phyloP scores from a whole-genome alignment of 2,329 filamentous ascomycete species.

The Penicillium sp. region DNA sequence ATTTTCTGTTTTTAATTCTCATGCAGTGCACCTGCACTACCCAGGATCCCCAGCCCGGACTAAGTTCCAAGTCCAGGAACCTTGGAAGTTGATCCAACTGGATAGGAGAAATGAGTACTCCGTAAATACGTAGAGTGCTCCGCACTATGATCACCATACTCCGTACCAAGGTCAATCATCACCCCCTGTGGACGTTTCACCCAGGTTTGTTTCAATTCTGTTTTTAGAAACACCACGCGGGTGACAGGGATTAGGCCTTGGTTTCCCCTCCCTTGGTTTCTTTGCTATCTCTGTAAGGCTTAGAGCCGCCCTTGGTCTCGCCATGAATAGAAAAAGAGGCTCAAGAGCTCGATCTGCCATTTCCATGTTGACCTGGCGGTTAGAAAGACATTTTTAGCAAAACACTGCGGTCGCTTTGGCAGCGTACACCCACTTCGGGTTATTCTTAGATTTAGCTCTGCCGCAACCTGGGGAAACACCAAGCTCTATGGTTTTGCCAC shows the following conservation, averaged over 20 bases:
- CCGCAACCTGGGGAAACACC: not conserved
- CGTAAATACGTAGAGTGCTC: not conserved
- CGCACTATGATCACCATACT: not conserved
- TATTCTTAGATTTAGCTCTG: not conserved
- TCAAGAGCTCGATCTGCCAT: not conserved
- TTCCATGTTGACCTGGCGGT: not conserved
- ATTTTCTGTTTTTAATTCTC: not conserved
- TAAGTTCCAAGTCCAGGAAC: not conserved
- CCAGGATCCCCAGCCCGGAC: not conserved
- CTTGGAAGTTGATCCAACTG: not conserved
- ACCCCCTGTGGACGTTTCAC: not conserved
- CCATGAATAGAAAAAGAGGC: not conserved
- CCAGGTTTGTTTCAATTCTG: not conserved
- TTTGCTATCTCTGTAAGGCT: not conserved
- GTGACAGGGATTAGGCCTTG: constrained; percentile 4
- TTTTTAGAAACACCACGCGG: constrained; percentile 18
- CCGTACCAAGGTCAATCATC: not conserved
- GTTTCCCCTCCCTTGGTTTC: not conserved
- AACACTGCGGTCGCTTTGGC: not conserved
- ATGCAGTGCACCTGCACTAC: not conserved
- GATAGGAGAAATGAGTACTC: not conserved
- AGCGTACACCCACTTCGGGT: not conserved
- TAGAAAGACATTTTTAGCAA: not conserved
- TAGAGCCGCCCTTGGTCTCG: not conserved
- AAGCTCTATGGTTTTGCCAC: constrained; percentile 5